phyloP scores from a whole-genome alignment of 2,329 filamentous ascomycete genomes.

The Ceratocystiopsis minuta region DNA sequence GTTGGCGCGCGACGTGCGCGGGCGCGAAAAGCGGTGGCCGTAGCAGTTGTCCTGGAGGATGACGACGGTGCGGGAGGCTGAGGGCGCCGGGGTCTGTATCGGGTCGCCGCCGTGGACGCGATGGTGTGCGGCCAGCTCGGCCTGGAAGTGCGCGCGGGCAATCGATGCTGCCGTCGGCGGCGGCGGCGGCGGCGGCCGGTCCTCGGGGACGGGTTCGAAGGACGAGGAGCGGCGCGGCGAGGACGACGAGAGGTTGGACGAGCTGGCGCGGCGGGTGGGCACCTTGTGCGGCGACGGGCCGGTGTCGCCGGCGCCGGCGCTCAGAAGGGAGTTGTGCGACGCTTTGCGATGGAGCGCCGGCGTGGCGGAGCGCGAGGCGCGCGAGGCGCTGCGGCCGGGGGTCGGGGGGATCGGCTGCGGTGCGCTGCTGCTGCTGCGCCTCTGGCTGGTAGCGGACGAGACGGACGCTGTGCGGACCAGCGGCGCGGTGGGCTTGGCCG shows the following conservation, averaged over 20 bases:
- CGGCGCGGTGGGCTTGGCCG: slow-evolving; percentile 3
- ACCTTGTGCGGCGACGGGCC: background rate
- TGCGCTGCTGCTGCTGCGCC: slow-evolving; percentile 16
- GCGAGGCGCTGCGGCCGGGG: slow-evolving; percentile 21
- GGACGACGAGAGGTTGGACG: slow-evolving; percentile 26
- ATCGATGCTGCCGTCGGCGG: slow-evolving; percentile 33
- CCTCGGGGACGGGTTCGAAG: slow-evolving; percentile 4
- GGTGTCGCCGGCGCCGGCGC: slow-evolving; percentile 16
- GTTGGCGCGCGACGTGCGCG: slow-evolving; percentile 52
- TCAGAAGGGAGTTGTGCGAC: slow-evolving; percentile 37
- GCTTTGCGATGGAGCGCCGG: slow-evolving; percentile 36
- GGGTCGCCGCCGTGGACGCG: too few species aligned
- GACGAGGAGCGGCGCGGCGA: slow-evolving; percentile 7
- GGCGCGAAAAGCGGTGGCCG: slow-evolving; percentile 77
- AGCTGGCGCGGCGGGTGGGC: slow-evolving; percentile 30
- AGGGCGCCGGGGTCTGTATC: too few species aligned
- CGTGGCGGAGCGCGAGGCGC: slow-evolving; percentile 29
- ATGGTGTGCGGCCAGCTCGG: slow-evolving; percentile 36
- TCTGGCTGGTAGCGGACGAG: slow-evolving; percentile 13
- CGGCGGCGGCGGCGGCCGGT: slow-evolving; percentile 2
- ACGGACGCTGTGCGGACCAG: slow-evolving; percentile 2
- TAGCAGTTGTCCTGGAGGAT: slow-evolving; percentile 89
- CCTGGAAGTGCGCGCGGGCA: slow-evolving; percentile 49
- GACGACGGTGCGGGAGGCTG: slow-evolving; percentile 49
- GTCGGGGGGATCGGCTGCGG: slow-evolving; percentile 24